Percentiles rank a stretch among this genome's conserved stretches.
Evolutionary conservation across 2,329 filamentous ascomycete species (phyloP).

Genomic region (Mycocentrospora acerina): DNA sequence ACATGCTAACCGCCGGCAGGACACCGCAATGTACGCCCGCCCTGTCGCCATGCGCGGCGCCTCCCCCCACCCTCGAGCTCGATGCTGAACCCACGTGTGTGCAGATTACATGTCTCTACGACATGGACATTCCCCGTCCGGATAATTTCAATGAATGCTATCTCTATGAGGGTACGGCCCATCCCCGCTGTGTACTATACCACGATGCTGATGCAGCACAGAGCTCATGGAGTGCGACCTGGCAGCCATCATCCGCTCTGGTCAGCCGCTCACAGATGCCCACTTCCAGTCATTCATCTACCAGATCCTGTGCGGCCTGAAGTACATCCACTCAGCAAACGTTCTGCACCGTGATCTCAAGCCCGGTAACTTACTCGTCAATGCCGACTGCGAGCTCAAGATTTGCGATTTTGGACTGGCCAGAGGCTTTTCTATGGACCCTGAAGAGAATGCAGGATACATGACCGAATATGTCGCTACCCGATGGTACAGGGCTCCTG

Average conservation of each 20-base stretch:
- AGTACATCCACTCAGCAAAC: conserved; percentile 99
- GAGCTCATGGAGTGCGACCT: conserved; percentile 99
- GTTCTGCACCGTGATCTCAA: conserved; percentile 96
- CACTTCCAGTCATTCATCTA: conserved; percentile 99
- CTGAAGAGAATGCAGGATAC: conserved; percentile 97
- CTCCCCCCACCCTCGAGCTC: conserved; percentile 6
- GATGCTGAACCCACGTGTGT: conserved; percentile 40
- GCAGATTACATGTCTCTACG: conserved; percentile 97
- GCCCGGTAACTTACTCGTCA: conserved; percentile 94
- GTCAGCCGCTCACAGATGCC: conserved; percentile 94
- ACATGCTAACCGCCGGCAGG: conserved; percentile 36
- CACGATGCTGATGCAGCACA: conserved; percentile 45
- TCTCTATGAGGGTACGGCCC: conserved; percentile 80
- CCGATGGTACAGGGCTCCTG: conserved; percentile 96
- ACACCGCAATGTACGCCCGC: conserved; percentile 49
- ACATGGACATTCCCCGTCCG: conserved; percentile 97
- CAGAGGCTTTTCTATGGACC: conserved; percentile 93
- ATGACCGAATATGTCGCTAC: conserved; percentile 99
- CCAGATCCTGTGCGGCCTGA: conserved; percentile 97
- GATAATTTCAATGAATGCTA: conserved; percentile 99
- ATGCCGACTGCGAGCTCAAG: conserved; percentile 98
- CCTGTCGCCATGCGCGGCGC: conserved; percentile 53
- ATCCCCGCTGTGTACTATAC: not conserved
- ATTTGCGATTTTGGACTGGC: conserved; percentile 98
- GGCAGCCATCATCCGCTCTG: conserved; percentile 95